These are phyloP conservation scores for Artomyces pyxidatus DNA, from an alignment of 768 basidiomycete species.

Conservation along the genomic window DNA sequence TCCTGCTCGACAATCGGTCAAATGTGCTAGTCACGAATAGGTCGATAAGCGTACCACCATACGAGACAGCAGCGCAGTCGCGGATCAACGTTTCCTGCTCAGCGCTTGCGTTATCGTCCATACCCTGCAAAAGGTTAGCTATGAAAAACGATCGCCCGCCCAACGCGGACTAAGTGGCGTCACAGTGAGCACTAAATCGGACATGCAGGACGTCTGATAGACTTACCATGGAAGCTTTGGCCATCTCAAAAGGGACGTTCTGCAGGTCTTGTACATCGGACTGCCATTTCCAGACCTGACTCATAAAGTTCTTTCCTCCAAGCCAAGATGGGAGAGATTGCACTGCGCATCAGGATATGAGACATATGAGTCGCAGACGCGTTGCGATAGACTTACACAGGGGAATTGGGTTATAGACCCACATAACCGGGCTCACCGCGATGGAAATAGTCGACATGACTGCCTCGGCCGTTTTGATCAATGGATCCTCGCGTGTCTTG, in stretches of 20 bases:
- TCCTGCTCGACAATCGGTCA: slow-evolving; percentile 28
- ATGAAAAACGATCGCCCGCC: too few relatives aligned
- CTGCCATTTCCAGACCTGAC: background rate
- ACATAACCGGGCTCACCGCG: background rate
- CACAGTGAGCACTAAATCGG: too few relatives aligned
- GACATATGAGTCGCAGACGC: too few relatives aligned
- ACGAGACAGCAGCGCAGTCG: slow-evolving; percentile 2
- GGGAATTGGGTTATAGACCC: background rate
- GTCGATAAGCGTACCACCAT: slow-evolving; percentile 21
- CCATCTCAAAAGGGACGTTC: background rate
- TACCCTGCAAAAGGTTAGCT: background rate
- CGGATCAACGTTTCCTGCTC: background rate
- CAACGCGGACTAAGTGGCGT: too few relatives aligned
- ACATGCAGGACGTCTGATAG: too few relatives aligned
- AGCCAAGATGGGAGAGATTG: background rate
- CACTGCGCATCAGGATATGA: too few relatives aligned
- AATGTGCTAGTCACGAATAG: slow-evolving; percentile 23
- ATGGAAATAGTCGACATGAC: background rate
- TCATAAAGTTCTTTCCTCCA: background rate
- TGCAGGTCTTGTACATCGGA: background rate
- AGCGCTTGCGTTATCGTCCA: background rate
- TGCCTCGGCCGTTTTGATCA: background rate
- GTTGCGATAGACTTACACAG: background rate
- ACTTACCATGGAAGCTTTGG: background rate
- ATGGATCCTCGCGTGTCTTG: background rate